Conservation (phyloP, 192 early-diverging fungal genomes). For the Gigaspora rosea region DNA sequence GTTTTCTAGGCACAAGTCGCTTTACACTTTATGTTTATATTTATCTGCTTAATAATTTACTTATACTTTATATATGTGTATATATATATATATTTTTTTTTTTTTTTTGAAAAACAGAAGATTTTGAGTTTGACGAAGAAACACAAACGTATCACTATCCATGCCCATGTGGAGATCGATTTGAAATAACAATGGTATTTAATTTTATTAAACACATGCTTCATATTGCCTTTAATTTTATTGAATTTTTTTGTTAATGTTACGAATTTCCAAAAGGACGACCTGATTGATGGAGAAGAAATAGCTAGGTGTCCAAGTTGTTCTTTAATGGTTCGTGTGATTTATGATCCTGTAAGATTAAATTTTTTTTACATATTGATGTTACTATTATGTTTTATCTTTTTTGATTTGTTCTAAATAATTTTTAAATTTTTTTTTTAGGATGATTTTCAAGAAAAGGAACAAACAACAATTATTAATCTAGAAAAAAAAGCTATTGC, state of each 20-base stretch:
- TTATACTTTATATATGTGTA: conserved; percentile 34
- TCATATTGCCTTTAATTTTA: conserved; percentile 11
- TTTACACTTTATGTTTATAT: not conserved
- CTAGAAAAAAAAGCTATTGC: too few relatives aligned
- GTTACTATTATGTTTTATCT: too few relatives aligned
- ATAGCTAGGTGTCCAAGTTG: conserved; percentile 92
- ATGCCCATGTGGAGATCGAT: conserved; percentile 96
- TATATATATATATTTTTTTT: not conserved
- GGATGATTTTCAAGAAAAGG: too few relatives aligned
- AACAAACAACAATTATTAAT: too few relatives aligned
- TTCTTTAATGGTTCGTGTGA: conserved; percentile 86
- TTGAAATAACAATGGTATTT: conserved; percentile 76
- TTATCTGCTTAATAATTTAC: not conserved
- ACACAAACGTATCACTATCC: conserved; percentile 84
- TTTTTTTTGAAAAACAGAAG: conserved; percentile 52
- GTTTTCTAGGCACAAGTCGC: not conserved
- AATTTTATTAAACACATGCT: not conserved
- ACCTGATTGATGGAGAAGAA: conserved; percentile 80
- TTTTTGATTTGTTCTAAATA: too few relatives aligned
- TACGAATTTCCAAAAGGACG: conserved; percentile 56
- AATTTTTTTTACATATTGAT: not conserved
- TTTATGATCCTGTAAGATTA: conserved; percentile 74
- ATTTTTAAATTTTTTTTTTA: too few relatives aligned
- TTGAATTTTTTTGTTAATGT: not conserved
- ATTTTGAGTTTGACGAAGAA: conserved; percentile 92